phyloP scores from a whole-genome alignment of 192 early-diverging fungal species.

The Spinellus fusiger region DNA sequence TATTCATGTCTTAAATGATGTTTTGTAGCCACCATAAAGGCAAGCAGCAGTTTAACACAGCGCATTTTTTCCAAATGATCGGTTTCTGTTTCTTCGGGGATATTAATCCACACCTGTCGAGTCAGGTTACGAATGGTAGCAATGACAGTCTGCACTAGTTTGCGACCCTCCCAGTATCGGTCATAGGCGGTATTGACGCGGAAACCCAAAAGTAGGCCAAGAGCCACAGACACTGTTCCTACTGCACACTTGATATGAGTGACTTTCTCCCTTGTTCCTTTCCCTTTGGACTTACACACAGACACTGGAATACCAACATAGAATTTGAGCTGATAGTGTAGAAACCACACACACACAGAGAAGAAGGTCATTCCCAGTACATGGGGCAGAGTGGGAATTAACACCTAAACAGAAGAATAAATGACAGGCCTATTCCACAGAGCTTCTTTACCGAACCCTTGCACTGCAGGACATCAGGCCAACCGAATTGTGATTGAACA shows the following conservation, averaged over 20 bases:
- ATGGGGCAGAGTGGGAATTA: constrained; percentile 18
- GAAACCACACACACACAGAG: constrained; percentile 9
- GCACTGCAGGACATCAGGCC: constrained; percentile 29
- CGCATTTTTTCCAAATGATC: constrained; percentile 50
- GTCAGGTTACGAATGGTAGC: constrained; percentile 65
- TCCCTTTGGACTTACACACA: constrained; percentile 18
- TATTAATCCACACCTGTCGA: constrained; percentile 62
- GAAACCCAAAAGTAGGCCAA: constrained; percentile 74
- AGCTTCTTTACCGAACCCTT: constrained; percentile 22
- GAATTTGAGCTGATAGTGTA: constrained; percentile 7
- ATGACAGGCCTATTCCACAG: not conserved
- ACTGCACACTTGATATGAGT: constrained; percentile 15
- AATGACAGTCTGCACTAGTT: constrained; percentile 53
- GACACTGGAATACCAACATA: constrained; percentile 14
- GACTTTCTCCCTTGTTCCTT: too few relatives aligned
- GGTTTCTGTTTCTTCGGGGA: constrained; percentile 37
- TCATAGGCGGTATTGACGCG: constrained; percentile 75
- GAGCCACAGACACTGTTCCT: constrained; percentile 45
- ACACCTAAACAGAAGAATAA: constrained; percentile 3
- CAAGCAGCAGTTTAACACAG: constrained; percentile 46
- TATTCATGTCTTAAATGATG: constrained; percentile 61
- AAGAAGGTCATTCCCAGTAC: constrained; percentile 16
- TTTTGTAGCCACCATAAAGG: constrained; percentile 50
- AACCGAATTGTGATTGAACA: constrained; percentile 5
- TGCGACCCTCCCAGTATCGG: constrained; percentile 73